phyloP scores from a whole-genome alignment of 768 basidiomycete species.

The Gloeostereum incarnatum region DNA sequence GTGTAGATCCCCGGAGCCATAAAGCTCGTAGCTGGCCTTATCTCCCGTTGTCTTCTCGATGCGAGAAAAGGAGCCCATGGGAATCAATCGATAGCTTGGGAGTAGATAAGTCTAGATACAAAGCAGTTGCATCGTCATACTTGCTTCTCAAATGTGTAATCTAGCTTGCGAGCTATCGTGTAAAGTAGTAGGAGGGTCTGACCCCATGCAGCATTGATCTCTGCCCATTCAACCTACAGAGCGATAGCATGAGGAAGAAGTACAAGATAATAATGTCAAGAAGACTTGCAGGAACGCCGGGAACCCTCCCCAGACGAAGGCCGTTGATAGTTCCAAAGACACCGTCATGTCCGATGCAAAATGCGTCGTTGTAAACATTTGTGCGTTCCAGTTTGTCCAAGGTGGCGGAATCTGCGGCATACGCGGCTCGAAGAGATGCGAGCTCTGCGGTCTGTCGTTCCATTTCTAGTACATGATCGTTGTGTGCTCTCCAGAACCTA shows the following conservation, averaged over 20 bases:
- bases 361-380: constrained; percentile 94
- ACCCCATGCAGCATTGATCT: constrained; percentile 99
- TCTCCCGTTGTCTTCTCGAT: constrained; percentile 80
- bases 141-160: constrained; percentile 80
- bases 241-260: constrained; percentile 2
- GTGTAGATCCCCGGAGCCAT: constrained; percentile 90
- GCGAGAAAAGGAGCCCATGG: constrained; percentile 92
- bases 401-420: constrained; percentile 66
- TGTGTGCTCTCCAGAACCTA: constrained; percentile 81
- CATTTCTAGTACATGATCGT: constrained; percentile 54
- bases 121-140: constrained; percentile 12
- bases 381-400: constrained; percentile 83
- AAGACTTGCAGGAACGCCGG: constrained; percentile 62
- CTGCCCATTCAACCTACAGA: constrained; percentile 88
- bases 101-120: constrained; percentile 5
- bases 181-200: constrained; percentile 88
- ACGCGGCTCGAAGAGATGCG: constrained; percentile 66
- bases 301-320: constrained; percentile 80
- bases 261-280: too few relatives aligned
- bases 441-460: constrained; percentile 64
- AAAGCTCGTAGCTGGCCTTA: constrained; percentile 83
- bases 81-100: constrained; percentile 76
- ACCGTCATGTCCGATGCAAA: constrained; percentile 91
- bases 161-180: constrained; percentile 86
- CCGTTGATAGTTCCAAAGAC: constrained; percentile 98